Base-by-base conservation (phyloP, 2,329 filamentous ascomycete genomes). In the Didymella pomorum region DNA sequence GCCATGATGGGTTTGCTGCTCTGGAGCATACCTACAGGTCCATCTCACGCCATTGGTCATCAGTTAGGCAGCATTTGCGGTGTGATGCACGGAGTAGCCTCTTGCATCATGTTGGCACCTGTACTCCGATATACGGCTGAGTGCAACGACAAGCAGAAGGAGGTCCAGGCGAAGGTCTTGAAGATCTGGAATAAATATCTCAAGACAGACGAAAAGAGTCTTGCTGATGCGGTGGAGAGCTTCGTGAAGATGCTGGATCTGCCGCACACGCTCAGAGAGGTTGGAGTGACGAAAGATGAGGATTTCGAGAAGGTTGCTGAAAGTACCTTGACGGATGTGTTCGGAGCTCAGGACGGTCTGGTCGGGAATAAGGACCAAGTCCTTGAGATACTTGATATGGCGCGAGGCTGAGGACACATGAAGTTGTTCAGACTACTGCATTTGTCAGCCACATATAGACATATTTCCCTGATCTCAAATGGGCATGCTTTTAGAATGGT, bases 81-180 rank as follows among this genome's bases (percentile, higher is more conserved):
- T 16, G 61, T 70, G 18, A 62, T 67, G 63, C 68, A 70, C 55
- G 68, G 68, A 11, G 50, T 68, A 8, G 68, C 68, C 14, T 62
- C 62, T 2, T 69, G 68, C 26, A 61, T 70, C 21, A 63, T 70
- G 57, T 49, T 70, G 14, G 58, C 65, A 7, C 62, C 65, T 23
- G 65, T 67, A 2, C 48, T 68, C 23, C 55, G 67, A 14, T 67
- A 68, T 26, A 62, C 52, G 10, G 58, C 56, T 7, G 50, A 51
- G 9, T 60, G 55, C n/a, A 58, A 54, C 8, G 56, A 61, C 12
- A 57, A 46, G 42, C 62, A 67, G 43, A 59, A 42, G 16, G 35
- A 61, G 14, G 23, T 37, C 2, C 62, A 67, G 46, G 28, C 60
- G 37, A 60, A 55, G 14, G 62, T 71, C 7, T 29, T 71, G 52